phyloP scores from a whole-genome alignment of 345 rosid species.

The Sonneratia alba region DNA sequence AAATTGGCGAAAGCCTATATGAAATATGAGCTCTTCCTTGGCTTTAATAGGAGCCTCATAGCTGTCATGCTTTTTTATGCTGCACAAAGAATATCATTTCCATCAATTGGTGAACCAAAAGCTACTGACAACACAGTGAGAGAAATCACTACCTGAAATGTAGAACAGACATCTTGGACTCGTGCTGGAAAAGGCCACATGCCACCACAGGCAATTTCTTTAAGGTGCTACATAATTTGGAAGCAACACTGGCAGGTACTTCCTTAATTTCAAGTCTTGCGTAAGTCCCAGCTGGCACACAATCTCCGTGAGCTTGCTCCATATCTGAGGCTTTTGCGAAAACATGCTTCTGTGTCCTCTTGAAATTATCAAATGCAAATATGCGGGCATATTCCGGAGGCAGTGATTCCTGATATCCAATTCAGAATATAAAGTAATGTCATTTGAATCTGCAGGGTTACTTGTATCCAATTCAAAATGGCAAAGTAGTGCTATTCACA shows the following conservation, averaged over 20 bases:
- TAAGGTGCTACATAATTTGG: slow-evolving; percentile 36
- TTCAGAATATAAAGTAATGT: not conserved
- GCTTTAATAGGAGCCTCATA: slow-evolving; percentile 74
- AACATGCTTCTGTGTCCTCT: slow-evolving; percentile 80
- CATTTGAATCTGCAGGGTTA: not conserved
- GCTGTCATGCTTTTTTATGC: slow-evolving; percentile 69
- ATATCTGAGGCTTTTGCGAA: slow-evolving; percentile 43
- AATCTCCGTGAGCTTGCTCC: slow-evolving; percentile 53
- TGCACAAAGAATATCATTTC: slow-evolving; percentile 20
- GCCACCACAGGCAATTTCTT: slow-evolving; percentile 42
- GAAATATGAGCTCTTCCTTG: slow-evolving; percentile 84
- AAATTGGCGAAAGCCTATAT: slow-evolving; percentile 92
- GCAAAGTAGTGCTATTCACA: not conserved
- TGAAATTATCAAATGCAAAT: slow-evolving; percentile 81
- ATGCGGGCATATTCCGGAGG: slow-evolving; percentile 89
- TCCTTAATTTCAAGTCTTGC: slow-evolving; percentile 68
- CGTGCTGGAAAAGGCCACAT: slow-evolving; percentile 90
- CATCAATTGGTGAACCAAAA: not conserved
- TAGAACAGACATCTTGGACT: slow-evolving; percentile 92
- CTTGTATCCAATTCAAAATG: too few species aligned
- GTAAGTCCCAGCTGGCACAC: slow-evolving; percentile 49
- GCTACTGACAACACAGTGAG: not conserved
- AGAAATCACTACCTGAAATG: slow-evolving; percentile 60
- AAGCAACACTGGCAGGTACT: slow-evolving; percentile 48
- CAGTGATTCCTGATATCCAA: slow-evolving; percentile 65